Base-by-base conservation (phyloP, 148 eudicot genomes). In the Nepenthes mirabilis region DNA sequence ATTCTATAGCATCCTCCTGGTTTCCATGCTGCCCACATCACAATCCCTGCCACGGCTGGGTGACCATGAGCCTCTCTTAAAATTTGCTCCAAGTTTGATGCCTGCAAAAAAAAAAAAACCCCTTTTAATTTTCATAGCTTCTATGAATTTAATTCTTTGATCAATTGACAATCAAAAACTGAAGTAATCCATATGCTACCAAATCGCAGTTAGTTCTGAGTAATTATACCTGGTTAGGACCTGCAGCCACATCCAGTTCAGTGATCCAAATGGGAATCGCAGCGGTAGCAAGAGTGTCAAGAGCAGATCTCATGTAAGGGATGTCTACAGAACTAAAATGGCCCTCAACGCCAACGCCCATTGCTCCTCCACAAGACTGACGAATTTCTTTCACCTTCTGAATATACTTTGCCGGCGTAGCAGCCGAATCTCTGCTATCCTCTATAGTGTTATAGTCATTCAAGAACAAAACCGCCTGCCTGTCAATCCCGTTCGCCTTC, bases 391-490 rank as follows among this genome's bases (percentile, higher is more conserved):
- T 11, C 1, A 85, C n/a, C 58, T 75, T 82, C 9, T 65, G 14
- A 36, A 82, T 14, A 51, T 80, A 82, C 34, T 56, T 71, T 1
- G 77, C 59, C 3, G 91, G 85, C 0, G 79, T 57, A 2, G 75
- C 33, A 0, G 49, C 1, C 0, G 37, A 33, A n/a, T 85, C 85
- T 1, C 35, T 0, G 2, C 47, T 34, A 5, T 76, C 65, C 37
- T 85, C 91, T 8, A 85, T 69, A 1, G 91, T 85, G 50, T 85
- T 80, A 54, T 43, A 82, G 1, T 85, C 91, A 35, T 85, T 85
- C 67, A 85, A 23, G 55, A 82, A 85, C 67, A 79, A 57, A 5
- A 52, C 62, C 0, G 82, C 47, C 0, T 36, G 23, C 2, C 14
- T 3, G 34, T 85, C 88, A 0, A 69, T 11, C n/a, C 34, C 12